These are phyloP conservation scores for Thelonectria rubi DNA, from an alignment of 2,329 filamentous ascomycete species.

Conservation along the genomic window DNA sequence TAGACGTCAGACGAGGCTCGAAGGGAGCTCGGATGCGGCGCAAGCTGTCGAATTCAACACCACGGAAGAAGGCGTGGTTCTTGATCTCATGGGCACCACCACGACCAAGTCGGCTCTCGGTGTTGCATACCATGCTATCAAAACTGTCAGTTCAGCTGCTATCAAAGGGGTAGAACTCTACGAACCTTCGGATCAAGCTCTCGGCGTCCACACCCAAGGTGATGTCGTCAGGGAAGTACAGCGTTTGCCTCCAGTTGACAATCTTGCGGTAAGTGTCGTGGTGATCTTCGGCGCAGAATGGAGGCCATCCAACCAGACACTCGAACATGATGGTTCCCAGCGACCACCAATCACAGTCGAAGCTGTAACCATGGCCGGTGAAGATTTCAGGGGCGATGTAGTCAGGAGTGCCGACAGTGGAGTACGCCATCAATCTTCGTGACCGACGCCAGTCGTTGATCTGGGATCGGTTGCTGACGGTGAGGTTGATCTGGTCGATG, in stretches of 20 bases:
- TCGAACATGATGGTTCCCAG: conserved; percentile 99
- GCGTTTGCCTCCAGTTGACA: conserved; percentile 94
- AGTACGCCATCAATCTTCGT: conserved; percentile 94
- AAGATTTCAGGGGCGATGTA: conserved; percentile 99
- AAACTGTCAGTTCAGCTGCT: conserved; percentile 24
- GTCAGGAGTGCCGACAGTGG: conserved; percentile 96
- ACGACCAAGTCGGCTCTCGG: conserved; percentile 88
- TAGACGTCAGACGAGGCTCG: conserved; percentile 90
- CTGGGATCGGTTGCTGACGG: conserved; percentile 95
- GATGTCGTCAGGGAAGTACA: conserved; percentile 97
- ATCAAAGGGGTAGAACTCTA: conserved; percentile 16
- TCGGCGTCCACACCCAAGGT: conserved; percentile 89
- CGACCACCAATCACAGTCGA: conserved; percentile 99
- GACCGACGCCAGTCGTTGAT: conserved; percentile 99
- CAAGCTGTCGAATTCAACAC: conserved; percentile 92
- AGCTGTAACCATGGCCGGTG: conserved; percentile 93
- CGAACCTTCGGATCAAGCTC: conserved; percentile 88
- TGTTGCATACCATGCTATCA: conserved; percentile 87
- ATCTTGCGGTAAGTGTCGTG: conserved; percentile 99
- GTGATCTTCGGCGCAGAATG: conserved; percentile 97
- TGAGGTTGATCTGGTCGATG: conserved; percentile 97
- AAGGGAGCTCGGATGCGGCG: conserved; percentile 95
- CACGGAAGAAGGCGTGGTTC: conserved; percentile 93
- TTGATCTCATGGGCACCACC: conserved; percentile 93
- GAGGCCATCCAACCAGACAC: conserved; percentile 97